A percentile compares a stretch with the other conserved stretches of the same genome.
Conservation (phyloP, 805 yeast genomes). For the Lachancea cidri region DNA sequence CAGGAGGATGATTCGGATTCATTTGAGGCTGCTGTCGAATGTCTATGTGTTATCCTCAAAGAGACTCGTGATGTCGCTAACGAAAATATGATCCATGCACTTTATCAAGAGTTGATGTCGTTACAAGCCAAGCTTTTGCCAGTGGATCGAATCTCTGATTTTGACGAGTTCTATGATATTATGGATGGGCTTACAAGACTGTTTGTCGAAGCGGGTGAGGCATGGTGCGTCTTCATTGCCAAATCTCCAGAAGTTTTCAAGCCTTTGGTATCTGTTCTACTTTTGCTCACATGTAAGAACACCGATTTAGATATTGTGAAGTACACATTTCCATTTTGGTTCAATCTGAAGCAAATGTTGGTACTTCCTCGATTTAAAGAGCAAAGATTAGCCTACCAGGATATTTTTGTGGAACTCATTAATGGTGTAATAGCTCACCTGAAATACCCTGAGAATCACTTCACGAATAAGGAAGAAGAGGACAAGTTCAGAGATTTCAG, state of each 20-base stretch:
- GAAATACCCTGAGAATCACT: constrained; percentile 62
- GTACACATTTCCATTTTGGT: constrained; percentile 93
- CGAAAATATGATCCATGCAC: constrained; percentile 53
- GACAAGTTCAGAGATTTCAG: constrained; percentile 92
- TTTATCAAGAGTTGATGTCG: constrained; percentile 63
- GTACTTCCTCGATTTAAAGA: constrained; percentile 30
- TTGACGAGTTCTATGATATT: constrained; percentile 54
- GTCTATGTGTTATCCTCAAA: constrained; percentile 71
- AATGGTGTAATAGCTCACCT: constrained; percentile 54
- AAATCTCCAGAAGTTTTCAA: constrained; percentile 63
- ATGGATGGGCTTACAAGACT: constrained; percentile 68
- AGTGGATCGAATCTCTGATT: constrained; percentile 17
- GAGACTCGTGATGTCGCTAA: constrained; percentile 79
- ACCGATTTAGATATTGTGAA: constrained; percentile 85
- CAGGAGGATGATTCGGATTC: constrained; percentile 37
- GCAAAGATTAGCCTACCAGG: constrained; percentile 21
- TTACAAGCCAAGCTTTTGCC: constrained; percentile 47
- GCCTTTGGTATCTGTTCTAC: constrained; percentile 66
- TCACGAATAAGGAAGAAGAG: constrained; percentile 73
- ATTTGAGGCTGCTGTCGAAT: constrained; percentile 82
- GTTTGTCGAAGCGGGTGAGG: constrained; percentile 88
- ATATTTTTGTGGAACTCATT: constrained; percentile 23
- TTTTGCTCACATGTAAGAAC: constrained; percentile 65
- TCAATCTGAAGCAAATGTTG: constrained; percentile 61
- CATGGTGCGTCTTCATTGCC: constrained; percentile 88